Base-by-base conservation (phyloP, 768 basidiomycete genomes). In the Calocybe gangraenosa region DNA sequence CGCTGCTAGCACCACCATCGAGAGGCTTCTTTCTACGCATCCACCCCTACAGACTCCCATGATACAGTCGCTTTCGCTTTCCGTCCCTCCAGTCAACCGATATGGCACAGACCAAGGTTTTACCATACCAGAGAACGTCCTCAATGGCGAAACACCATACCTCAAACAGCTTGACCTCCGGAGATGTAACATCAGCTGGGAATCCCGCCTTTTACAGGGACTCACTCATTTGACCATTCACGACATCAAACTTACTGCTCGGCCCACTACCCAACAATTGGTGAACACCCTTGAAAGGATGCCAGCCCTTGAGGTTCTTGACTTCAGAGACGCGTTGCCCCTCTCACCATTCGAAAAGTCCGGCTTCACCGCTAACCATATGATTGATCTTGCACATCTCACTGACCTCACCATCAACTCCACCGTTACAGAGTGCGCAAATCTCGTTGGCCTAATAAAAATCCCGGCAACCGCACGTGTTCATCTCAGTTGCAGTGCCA, bases 181-280 rank as follows among this genome's bases (percentile, higher is more conserved):
- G 11, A 53, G 60, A 19, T 66, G 68, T 44, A 56, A 59, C 31
- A 51, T 73, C 39, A 52, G 61, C 4, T 68, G 70, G 68, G 54
- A 63, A 15, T 69, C 66, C 1, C 49, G 62, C 1, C 47, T 69
- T 11, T 54, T 75, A 19, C 44, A 44, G 33, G 59, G 60, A 40
- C 62, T 76, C 8, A 65, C 62, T n/a, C 57, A 61, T 40, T 59
- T 76, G 21, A 64, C 61, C 34, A 50, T 75, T 8, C 52, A 63
- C 32, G 45, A 65, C 46, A 51, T 66, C 6, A 46, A 59, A 18
- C 13, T 23, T 2, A 36, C 52, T 7, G 50, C 56, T 18, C 63
- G 61, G 21, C 67, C 68, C 1, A 55, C 63, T 6, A 58, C 60
- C 22, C 45, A 47, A 5, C 61, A 66, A 37, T 53, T 75, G 19